phyloP scores from a whole-genome alignment of 2,329 filamentous ascomycete genomes.

The Thermoascus crustaceus region DNA sequence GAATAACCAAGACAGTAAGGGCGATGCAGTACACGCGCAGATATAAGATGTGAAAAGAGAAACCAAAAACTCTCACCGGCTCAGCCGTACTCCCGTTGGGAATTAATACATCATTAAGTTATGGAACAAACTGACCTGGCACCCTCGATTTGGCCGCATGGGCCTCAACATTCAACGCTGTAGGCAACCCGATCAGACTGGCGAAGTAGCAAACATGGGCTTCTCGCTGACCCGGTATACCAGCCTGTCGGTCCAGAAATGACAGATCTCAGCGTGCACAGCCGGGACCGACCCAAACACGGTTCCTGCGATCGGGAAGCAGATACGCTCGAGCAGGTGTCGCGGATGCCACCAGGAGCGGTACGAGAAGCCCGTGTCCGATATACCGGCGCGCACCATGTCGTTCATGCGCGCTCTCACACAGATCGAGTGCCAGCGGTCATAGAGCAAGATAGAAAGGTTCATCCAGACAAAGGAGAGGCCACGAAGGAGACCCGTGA shows the following conservation, averaged over 20 bases:
- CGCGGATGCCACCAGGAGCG: conserved; percentile 48
- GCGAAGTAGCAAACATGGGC: too few relatives aligned
- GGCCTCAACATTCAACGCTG: too few relatives aligned
- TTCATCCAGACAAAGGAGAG: conserved; percentile 56
- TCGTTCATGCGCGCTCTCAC: conserved; percentile 54
- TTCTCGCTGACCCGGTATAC: conserved; percentile 68
- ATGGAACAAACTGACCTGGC: too few relatives aligned
- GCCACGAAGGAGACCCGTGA: conserved; percentile 54
- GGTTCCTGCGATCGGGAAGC: conserved; percentile 60
- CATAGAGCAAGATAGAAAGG: conserved; percentile 58
- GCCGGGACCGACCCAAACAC: conserved; percentile 61
- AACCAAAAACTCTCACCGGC: too few relatives aligned
- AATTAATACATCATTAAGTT: too few relatives aligned
- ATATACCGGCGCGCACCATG: conserved; percentile 57
- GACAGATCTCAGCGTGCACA: conserved; percentile 58
- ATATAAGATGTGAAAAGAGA: too few relatives aligned
- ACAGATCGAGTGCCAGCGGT: conserved; percentile 57
- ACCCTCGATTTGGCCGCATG: too few relatives aligned
- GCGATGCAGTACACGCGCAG: too few relatives aligned
- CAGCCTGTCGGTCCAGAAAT: conserved; percentile 62
- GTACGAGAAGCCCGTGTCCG: conserved; percentile 54
- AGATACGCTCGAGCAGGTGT: conserved; percentile 55
- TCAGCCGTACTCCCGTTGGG: too few relatives aligned
- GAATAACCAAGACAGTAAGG: too few relatives aligned
- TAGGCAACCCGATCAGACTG: too few relatives aligned